Percentiles rank a stretch among this genome's conserved stretches.
Conservation (phyloP, 331 rosid species). For the Cydonia oblonga region DNA sequence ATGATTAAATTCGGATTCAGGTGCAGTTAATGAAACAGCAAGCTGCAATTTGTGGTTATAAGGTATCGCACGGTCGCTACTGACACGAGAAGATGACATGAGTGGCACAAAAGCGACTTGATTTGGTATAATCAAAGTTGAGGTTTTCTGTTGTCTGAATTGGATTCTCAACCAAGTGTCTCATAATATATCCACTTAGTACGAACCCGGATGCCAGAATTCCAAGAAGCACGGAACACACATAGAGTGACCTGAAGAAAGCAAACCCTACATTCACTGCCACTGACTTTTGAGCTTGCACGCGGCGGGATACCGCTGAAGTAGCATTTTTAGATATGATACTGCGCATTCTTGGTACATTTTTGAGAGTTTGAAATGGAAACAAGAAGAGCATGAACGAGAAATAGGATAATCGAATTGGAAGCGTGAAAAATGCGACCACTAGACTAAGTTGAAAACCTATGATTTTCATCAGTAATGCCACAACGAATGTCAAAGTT, state of each 20-base stretch:
- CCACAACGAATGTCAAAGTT: background rate
- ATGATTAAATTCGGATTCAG: slow-evolving; percentile 11
- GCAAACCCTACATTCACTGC: slow-evolving; percentile 7
- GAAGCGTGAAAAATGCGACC: slow-evolving; percentile 3
- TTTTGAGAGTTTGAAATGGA: slow-evolving; percentile 9
- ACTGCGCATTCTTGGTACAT: slow-evolving; percentile 1
- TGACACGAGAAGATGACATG: background rate
- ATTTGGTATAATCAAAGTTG: slow-evolving; percentile 14
- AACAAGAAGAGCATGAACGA: slow-evolving; percentile 10
- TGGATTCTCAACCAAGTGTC: slow-evolving; percentile 13
- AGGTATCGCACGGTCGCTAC: background rate
- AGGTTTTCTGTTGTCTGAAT: slow-evolving; percentile 7
- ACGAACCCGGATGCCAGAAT: slow-evolving; percentile 7
- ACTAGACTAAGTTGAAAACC: slow-evolving; percentile 8
- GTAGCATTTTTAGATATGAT: background rate
- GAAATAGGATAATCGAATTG: slow-evolving; percentile 11
- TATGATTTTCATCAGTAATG: background rate
- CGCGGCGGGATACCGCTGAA: background rate
- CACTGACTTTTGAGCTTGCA: slow-evolving; percentile 5
- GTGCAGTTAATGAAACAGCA: slow-evolving; percentile 13
- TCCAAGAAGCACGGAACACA: slow-evolving; percentile 8
- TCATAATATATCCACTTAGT: slow-evolving; percentile 6
- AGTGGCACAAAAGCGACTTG: slow-evolving; percentile 15
- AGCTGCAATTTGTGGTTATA: slow-evolving; percentile 17
- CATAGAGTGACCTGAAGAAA: slow-evolving; percentile 1